Conservation (phyloP, 768 basidiomycete genomes). For the Xerocomus spinulosus region DNA sequence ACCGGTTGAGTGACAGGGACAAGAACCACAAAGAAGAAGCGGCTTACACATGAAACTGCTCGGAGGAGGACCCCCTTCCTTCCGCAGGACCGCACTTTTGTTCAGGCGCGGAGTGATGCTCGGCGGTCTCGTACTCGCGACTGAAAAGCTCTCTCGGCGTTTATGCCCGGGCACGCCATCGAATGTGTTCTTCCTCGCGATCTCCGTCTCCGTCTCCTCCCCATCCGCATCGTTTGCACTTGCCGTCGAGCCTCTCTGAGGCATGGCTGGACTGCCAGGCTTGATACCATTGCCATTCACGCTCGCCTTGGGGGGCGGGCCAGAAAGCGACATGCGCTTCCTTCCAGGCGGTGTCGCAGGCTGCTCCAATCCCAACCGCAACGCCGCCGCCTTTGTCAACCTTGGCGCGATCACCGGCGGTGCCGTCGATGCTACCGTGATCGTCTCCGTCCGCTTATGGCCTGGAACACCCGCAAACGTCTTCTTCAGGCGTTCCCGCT, state of each 20-base stretch:
- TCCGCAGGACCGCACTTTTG: conserved; percentile 41
- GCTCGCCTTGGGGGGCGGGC: conserved; percentile 8
- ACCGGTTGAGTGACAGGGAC: background rate
- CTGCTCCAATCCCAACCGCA: conserved; percentile 53
- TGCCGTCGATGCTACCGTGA: conserved; percentile 69
- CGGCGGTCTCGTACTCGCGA: conserved; percentile 49
- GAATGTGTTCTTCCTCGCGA: conserved; percentile 46
- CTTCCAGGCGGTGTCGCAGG: conserved; percentile 37
- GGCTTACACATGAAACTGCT: conserved; percentile 70
- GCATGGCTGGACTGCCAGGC: conserved; percentile 5
- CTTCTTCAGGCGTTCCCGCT: conserved; percentile 56
- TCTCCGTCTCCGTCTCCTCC: conserved; percentile 26
- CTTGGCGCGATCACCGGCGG: conserved; percentile 68
- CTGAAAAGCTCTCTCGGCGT: conserved; percentile 67
- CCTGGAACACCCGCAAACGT: conserved; percentile 79
- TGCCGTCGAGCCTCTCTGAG: conserved; percentile 8
- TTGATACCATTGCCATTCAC: conserved; percentile 7
- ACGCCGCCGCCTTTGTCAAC: conserved; percentile 70
- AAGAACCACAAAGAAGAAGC: too few relatives aligned
- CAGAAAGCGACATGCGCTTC: conserved; percentile 34
- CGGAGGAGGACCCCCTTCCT: conserved; percentile 49
- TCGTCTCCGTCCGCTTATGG: conserved; percentile 67
- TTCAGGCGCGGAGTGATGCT: conserved; percentile 42
- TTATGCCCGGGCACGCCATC: conserved; percentile 86
- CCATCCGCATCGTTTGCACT: conserved; percentile 29